A percentile compares a stretch with the other conserved stretches of the same genome.
Evolutionary conservation across 1,284 basidiomycete species (phyloP).

Genomic region (Fomes fomentarius): DNA sequence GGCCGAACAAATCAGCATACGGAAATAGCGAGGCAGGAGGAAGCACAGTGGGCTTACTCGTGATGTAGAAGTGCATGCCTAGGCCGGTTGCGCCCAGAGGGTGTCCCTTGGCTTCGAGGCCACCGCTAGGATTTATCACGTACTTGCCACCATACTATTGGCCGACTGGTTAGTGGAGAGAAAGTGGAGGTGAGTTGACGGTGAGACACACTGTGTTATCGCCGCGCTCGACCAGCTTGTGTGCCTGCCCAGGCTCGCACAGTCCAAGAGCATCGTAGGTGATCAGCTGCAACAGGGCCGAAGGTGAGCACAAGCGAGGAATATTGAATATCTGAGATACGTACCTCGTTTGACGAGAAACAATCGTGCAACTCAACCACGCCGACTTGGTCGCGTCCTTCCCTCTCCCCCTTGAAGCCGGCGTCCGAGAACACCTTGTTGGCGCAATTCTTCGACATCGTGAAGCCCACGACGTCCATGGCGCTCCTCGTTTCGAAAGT

Average conservation of each 20-base stretch:
- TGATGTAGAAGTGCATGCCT: conserved; percentile 89
- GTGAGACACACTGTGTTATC: conserved; percentile 71
- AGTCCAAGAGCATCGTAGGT: conserved; percentile 86
- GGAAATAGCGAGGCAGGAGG: neutral
- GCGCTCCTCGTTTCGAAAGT: conserved; percentile 70
- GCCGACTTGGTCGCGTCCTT: conserved; percentile 77
- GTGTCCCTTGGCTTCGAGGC: conserved; percentile 86
- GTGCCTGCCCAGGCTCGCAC: conserved; percentile 70
- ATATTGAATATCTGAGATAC: conserved; percentile 6
- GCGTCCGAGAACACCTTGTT: conserved; percentile 76
- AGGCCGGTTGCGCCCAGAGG: conserved; percentile 86
- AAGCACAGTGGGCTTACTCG: conserved; percentile 50
- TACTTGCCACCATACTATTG: conserved; percentile 88
- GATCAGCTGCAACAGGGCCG: conserved; percentile 58
- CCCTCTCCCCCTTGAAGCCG: conserved; percentile 62
- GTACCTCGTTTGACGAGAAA: conserved; percentile 78
- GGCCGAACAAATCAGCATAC: neutral
- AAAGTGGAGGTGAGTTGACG: neutral
- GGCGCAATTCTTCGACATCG: conserved; percentile 75
- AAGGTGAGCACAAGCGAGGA: too few relatives aligned
- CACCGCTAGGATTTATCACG: conserved; percentile 87
- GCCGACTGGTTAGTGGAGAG: conserved; percentile 6
- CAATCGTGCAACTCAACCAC: conserved; percentile 89
- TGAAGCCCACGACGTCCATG: conserved; percentile 77
- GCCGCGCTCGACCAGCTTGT: conserved; percentile 74